Base-by-base conservation (phyloP, 2,329 filamentous ascomycete genomes). In the Aspergillus fumigatiaffinis region DNA sequence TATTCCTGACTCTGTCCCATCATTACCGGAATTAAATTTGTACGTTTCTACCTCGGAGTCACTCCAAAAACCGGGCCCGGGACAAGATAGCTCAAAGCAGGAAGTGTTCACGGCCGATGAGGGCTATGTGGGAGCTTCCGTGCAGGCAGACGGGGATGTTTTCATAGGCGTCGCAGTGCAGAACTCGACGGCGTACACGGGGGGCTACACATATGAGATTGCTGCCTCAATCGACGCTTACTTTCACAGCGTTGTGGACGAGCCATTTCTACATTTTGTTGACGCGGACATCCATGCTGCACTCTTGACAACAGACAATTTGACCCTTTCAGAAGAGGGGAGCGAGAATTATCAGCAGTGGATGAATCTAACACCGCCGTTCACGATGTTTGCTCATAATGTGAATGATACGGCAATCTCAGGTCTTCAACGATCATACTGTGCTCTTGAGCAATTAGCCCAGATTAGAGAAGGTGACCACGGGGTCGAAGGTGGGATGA, bases 201-300 rank as follows among this genome's bases (percentile, higher is more conserved):
- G 88, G 1, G 78, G 79, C 4, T 99, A 91, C 80, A 89, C 87
- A 58, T 92, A 92, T 64, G 82, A 95, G 66, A 77, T 99, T 23
- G 91, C 91, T 1, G 89, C 85, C 4, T 97, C 92, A 1, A 86
- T 87, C n/a, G 88, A 96, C 65, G 83, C 79, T 1, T 89, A 82
- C 59, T 97, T 90, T 70, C 88, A 95, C 74, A 80, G 76, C 38
- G 78, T 85, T 62, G 74, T 81, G 60, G 71, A 77, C 12, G 67
- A 72, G 1, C 77, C 84, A 0, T 83, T 87, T 61, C 79, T 97
- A 7, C 84, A 86, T 65, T 89, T 92, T 75, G 85, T 97, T 53
- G 94, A 97, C 68, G 91, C 90, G 25, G 94, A 97, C 72, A 87
- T 85, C 47, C 83, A 82, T 29, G 87, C 91, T 2, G 89, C 91